Conservation (phyloP, 2,329 filamentous ascomycete genomes). For the Metarhizium sp. region DNA sequence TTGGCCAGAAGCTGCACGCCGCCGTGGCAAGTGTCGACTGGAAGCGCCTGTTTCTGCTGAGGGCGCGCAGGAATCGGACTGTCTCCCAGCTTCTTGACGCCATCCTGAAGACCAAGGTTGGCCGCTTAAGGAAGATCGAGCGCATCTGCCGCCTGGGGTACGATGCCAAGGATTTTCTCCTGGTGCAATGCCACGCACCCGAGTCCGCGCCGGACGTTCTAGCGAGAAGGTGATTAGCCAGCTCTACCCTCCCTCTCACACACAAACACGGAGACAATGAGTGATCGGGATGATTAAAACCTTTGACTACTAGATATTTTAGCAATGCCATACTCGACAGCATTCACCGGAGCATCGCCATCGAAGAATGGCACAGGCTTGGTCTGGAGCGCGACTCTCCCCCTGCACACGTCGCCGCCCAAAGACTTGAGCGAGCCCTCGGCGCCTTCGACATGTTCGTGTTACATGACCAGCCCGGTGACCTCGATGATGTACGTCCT, state of each 20-base stretch:
- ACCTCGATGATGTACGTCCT: conserved; percentile 57
- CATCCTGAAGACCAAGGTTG: conserved; percentile 61
- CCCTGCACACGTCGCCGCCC: conserved; percentile 27
- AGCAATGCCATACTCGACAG: conserved; percentile 65
- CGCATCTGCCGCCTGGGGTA: conserved; percentile 66
- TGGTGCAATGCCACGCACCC: conserved; percentile 52
- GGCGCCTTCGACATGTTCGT: conserved; percentile 88
- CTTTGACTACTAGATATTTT: conserved; percentile 51
- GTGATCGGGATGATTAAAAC: conserved; percentile 3
- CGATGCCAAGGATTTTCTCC: conserved; percentile 78
- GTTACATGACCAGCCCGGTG: conserved; percentile 60
- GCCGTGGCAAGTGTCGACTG: conserved; percentile 56
- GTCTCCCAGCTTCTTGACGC: conserved; percentile 51
- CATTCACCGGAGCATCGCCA: conserved; percentile 70
- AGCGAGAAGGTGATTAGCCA: conserved; percentile 49
- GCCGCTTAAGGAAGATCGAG: conserved; percentile 60
- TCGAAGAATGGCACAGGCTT: conserved; percentile 61
- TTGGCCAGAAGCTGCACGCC: conserved; percentile 44
- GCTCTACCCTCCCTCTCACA: neutral
- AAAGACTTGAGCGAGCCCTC: conserved; percentile 59
- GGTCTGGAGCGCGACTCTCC: conserved; percentile 12
- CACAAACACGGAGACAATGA: neutral
- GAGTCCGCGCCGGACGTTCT: conserved; percentile 63
- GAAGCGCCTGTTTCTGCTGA: conserved; percentile 57
- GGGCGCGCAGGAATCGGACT: conserved; percentile 41